These are phyloP conservation scores for Cyberlindnera mississippiensis DNA, from an alignment of 805 yeast genomes.

Conservation along the genomic window DNA sequence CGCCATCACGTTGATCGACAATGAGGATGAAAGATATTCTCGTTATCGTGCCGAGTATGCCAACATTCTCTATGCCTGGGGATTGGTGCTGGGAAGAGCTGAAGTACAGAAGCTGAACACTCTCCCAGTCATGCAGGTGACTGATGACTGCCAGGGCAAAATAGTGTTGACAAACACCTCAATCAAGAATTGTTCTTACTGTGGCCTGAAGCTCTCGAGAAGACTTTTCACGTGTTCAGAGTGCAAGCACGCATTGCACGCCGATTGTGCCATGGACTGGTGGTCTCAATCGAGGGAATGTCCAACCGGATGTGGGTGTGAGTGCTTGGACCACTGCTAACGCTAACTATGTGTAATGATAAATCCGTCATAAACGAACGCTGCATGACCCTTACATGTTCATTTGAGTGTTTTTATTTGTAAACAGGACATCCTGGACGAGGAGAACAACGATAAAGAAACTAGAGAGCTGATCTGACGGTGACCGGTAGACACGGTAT, in stretches of 20 bases:
- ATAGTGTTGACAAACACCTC: conserved; percentile 28
- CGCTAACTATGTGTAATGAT: background rate
- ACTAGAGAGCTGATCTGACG: too few relatives aligned
- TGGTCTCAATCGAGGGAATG: conserved; percentile 61
- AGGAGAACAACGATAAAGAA: too few relatives aligned
- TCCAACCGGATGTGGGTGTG: conserved; percentile 84
- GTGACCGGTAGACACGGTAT: too few relatives aligned
- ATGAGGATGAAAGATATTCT: conserved; percentile 25
- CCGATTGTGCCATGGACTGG: conserved; percentile 78
- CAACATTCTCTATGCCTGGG: conserved; percentile 75
- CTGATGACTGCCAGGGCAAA: conserved; percentile 34
- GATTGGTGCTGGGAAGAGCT: conserved; percentile 71
- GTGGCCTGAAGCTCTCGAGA: conserved; percentile 57
- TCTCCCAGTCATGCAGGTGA: conserved; percentile 22
- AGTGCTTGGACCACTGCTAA: conserved; percentile 35
- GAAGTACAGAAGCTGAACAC: conserved; percentile 73
- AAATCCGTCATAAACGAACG: too few relatives aligned
- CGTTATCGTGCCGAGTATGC: conserved; percentile 69
- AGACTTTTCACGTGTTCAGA: conserved; percentile 61
- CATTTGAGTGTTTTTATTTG: too few relatives aligned
- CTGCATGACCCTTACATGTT: too few relatives aligned
- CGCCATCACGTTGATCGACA: conserved; percentile 36
- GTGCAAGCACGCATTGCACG: conserved; percentile 79
- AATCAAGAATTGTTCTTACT: conserved; percentile 51
- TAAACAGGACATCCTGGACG: too few relatives aligned